phyloP scores from a whole-genome alignment of 2,329 filamentous ascomycete genomes.

The Pyricularia sp. region DNA sequence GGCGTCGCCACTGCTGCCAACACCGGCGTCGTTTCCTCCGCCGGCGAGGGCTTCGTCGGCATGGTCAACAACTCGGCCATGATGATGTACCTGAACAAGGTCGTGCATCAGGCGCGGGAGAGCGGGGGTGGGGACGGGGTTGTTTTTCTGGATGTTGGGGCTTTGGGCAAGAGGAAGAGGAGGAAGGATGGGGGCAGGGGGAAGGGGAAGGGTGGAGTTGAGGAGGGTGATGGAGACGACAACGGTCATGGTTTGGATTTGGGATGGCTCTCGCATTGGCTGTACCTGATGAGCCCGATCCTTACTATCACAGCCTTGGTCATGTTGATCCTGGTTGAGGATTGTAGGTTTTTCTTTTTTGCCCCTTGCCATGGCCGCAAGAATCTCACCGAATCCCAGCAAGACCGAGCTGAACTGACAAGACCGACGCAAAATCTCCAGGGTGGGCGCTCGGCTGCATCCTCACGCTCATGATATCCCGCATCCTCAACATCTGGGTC shows the following conservation, averaged over 20 bases:
- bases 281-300: conserved; percentile 37
- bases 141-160: conserved; percentile 47
- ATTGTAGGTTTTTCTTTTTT: conserved; percentile 24
- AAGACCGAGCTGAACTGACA: neutral
- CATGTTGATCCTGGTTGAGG: conserved; percentile 35
- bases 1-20: no score
- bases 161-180: conserved; percentile 33
- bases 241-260: conserved; percentile 23
- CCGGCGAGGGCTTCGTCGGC: conserved; percentile 31
- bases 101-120: neutral
- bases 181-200: conserved; percentile 1
- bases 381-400: neutral
- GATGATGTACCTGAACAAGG: conserved; percentile 34
- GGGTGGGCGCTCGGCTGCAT: conserved; percentile 41
- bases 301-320: conserved; percentile 33
- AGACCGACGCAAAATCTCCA: conserved; percentile 10
- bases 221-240: conserved; percentile 13
- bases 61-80: conserved; percentile 41
- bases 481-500: conserved; percentile 45
- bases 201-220: conserved; percentile 16
- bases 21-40: no score
- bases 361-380: neutral
- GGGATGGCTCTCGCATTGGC: conserved; percentile 36
- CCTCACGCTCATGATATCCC: conserved; percentile 39
- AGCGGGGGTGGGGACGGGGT: conserved; percentile 29